Conservation (phyloP, 805 yeast genomes). For the Nakazawaea holstii region DNA sequence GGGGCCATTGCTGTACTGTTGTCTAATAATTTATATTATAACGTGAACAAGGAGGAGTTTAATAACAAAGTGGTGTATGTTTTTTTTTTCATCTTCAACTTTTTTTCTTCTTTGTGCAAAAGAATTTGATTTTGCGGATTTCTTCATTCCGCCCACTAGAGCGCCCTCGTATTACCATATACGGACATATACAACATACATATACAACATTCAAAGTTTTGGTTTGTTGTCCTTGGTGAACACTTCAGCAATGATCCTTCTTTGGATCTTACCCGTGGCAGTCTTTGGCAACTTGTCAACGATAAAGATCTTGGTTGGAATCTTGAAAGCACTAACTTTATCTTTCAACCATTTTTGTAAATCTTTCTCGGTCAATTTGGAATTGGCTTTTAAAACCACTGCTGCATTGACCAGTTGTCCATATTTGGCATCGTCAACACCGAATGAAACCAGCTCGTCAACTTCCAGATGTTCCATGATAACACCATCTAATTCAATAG, state of each 20-base stretch:
- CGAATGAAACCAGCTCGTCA: slow-evolving; percentile 66
- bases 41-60: background rate
- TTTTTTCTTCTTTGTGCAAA: background rate
- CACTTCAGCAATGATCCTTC: slow-evolving; percentile 56
- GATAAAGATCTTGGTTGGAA: slow-evolving; percentile 53
- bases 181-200: background rate
- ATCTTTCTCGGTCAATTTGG: slow-evolving; percentile 33
- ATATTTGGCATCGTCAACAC: slow-evolving; percentile 59
- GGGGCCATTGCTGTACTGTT: slow-evolving; percentile 1
- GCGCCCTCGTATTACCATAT: background rate
- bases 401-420: slow-evolving; percentile 74
- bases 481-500: slow-evolving; percentile 61
- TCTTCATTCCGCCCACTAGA: background rate
- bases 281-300: slow-evolving; percentile 65
- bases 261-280: slow-evolving; percentile 73
- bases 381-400: slow-evolving; percentile 45
- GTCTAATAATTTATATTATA: background rate
- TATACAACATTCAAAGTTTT: background rate
- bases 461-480: slow-evolving; percentile 58
- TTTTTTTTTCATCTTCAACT: background rate
- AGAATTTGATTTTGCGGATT: slow-evolving; percentile 1
- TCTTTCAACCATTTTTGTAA: slow-evolving; percentile 38
- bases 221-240: slow-evolving; percentile 22
- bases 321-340: slow-evolving; percentile 51
- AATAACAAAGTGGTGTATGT: too few species aligned